phyloP scores from a whole-genome alignment of 495 filamentous ascomycete species.

The Hypoxylon lenormandii region DNA sequence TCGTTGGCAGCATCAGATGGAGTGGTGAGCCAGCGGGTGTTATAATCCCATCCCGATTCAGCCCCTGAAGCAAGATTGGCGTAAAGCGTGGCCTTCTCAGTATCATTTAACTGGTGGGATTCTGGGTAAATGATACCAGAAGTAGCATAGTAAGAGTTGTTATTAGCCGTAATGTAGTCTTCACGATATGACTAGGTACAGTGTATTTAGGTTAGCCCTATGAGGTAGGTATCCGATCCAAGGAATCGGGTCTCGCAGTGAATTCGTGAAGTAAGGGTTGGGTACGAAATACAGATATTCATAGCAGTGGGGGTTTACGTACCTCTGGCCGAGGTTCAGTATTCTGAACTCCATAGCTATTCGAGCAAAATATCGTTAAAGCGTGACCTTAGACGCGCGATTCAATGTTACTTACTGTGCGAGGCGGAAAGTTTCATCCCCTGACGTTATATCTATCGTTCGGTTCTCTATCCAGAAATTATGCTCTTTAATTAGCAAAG shows the following conservation, averaged over 20 bases:
- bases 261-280: neutral
- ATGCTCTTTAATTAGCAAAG: constrained; percentile 63
- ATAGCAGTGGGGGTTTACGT: constrained; percentile 1
- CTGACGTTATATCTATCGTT: constrained; percentile 51
- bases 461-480: constrained; percentile 62
- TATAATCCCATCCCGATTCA: constrained; percentile 65
- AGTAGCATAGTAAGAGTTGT: constrained; percentile 58
- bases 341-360: constrained; percentile 61
- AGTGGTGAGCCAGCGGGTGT: constrained; percentile 54
- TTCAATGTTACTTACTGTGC: constrained; percentile 51
- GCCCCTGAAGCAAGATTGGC: constrained; percentile 63
- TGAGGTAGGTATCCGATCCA: neutral
- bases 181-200: constrained; percentile 57
- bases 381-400: neutral
- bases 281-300: neutral
- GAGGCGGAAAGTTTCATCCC: constrained; percentile 55
- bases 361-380: constrained; percentile 1
- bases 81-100: constrained; percentile 57
- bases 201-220: constrained; percentile 11
- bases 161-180: constrained; percentile 62
- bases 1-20: constrained; percentile 60
- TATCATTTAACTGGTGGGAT: constrained; percentile 53
- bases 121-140: constrained; percentile 64
- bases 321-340: constrained; percentile 63
- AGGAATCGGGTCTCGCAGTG: neutral